Conservation (phyloP, 805 yeast genomes). For the Lachancea sp. region DNA sequence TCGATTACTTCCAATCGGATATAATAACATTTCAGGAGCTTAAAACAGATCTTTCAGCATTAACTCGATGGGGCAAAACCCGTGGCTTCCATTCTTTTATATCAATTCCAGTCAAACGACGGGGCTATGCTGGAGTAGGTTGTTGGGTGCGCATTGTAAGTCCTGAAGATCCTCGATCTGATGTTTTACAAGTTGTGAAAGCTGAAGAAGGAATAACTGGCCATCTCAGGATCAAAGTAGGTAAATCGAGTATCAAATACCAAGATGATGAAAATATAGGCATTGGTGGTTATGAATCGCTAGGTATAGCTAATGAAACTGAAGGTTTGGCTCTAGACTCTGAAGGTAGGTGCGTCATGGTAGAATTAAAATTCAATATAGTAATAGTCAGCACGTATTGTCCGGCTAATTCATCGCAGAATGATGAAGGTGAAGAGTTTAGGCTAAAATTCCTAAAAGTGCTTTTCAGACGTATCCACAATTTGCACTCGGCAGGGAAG, state of each 20-base stretch:
- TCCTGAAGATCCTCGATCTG: constrained; percentile 37
- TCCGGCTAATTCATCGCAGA: constrained; percentile 80
- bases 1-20: constrained; percentile 58
- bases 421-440: constrained; percentile 58
- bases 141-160: constrained; percentile 58
- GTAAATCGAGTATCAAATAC: constrained; percentile 17
- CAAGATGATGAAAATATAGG: constrained; percentile 23
- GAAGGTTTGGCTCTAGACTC: constrained; percentile 48
- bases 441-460: constrained; percentile 52
- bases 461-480: constrained; percentile 55
- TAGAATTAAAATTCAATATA: constrained; percentile 60
- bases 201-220: constrained; percentile 96
- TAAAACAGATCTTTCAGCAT: constrained; percentile 49
- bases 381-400: constrained; percentile 71
- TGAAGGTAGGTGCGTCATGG: constrained; percentile 77
- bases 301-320: constrained; percentile 32
- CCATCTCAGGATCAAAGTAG: constrained; percentile 25
- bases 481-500: constrained; percentile 51
- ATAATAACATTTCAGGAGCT: constrained; percentile 83
- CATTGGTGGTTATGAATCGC: constrained; percentile 68
- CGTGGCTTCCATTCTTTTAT: constrained; percentile 59
- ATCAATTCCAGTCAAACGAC: constrained; percentile 57
- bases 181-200: constrained; percentile 47
- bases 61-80: constrained; percentile 43
- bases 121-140: constrained; percentile 92